phyloP scores from a whole-genome alignment of 176 grass and related monocot species.

The Carex scoparia region DNA sequence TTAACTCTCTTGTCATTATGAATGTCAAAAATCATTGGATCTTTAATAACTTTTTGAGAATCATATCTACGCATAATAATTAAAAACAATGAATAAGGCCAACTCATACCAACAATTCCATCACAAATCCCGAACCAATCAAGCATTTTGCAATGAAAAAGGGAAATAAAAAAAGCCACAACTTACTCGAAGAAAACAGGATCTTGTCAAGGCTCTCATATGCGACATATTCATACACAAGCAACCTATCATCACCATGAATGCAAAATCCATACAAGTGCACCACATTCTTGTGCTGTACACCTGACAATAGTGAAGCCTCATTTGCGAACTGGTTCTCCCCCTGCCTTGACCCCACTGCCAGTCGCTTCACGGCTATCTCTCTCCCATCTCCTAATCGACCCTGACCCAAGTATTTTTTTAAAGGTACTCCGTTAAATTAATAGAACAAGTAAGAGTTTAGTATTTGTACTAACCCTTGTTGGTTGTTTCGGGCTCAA shows the following conservation, averaged over 20 bases:
- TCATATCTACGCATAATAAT: neutral
- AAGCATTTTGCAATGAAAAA: neutral
- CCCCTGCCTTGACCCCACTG: slow-evolving; percentile 29
- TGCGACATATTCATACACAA: slow-evolving; percentile 45
- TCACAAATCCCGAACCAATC: neutral
- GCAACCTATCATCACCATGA: slow-evolving; percentile 29
- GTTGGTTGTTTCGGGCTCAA: neutral
- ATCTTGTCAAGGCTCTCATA: slow-evolving; percentile 49
- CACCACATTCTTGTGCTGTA: slow-evolving; percentile 50
- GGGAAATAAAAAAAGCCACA: neutral
- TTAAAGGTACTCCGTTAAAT: no score
- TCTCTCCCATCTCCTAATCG: slow-evolving; percentile 36
- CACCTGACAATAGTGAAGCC: slow-evolving; percentile 31
- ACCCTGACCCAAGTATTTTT: slow-evolving; percentile 18
- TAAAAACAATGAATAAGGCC: neutral
- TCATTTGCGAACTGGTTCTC: slow-evolving; percentile 43
- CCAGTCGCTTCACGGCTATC: slow-evolving; percentile 40
- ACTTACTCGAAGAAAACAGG: slow-evolving; percentile 22
- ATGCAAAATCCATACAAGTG: slow-evolving; percentile 42
- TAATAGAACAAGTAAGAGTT: neutral
- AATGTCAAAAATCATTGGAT: neutral
- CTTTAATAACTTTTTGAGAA: neutral
- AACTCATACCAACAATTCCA: neutral
- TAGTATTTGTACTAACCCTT: neutral
- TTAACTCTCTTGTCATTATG: neutral